These are phyloP conservation scores for Prunus dulcis DNA, from an alignment of 306 rosid species.

Conservation along the genomic window DNA sequence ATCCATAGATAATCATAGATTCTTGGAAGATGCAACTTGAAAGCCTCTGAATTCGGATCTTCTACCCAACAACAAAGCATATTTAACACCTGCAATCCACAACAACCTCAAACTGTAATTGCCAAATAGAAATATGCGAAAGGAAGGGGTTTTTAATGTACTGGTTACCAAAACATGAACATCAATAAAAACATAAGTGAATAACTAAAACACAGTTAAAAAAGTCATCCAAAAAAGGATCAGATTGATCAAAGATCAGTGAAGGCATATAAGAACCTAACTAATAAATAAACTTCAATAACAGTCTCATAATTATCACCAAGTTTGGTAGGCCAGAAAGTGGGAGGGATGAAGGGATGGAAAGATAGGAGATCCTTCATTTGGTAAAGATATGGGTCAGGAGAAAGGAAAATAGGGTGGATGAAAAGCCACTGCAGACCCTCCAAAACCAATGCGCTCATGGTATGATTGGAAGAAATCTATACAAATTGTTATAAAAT, in stretches of 20 bases:
- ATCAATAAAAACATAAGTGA: not conserved
- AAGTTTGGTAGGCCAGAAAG: not conserved
- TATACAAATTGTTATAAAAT: not conserved
- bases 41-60: conserved; percentile 86
- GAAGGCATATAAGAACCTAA: not conserved
- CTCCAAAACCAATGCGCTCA: not conserved
- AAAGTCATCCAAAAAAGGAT: conserved; percentile 11
- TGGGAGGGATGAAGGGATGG: not conserved
- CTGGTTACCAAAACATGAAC: not conserved
- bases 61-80: conserved; percentile 93
- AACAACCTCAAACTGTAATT: conserved; percentile 16
- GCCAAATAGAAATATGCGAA: not conserved
- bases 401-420: not conserved
- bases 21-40: conserved; percentile 85
- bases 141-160: not conserved
- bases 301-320: not conserved
- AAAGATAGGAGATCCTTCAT: not conserved
- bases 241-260: not conserved
- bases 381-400: not conserved
- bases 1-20: conserved; percentile 79
- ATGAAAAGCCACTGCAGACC: not conserved
- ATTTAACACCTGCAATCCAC: conserved; percentile 58
- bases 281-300: not conserved
- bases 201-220: not conserved
- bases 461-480: not conserved